Percentiles rank a stretch among this genome's conserved stretches.
Evolutionary conservation across 208 protist genomes (phyloP).

Genomic region (Trypanosoma congolense): DNA sequence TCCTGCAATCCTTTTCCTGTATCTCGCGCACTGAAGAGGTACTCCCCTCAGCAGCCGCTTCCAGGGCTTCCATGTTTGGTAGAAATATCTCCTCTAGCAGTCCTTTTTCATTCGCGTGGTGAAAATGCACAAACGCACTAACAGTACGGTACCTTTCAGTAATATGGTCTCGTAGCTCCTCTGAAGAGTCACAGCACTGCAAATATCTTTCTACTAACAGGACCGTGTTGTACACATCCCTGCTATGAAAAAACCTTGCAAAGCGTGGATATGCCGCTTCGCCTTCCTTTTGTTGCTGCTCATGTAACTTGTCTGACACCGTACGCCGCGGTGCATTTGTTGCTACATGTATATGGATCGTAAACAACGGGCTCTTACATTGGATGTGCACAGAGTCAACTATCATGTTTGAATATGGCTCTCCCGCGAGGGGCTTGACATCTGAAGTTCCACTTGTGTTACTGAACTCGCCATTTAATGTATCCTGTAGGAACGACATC

Average conservation of each 20-base stretch:
- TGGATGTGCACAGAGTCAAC: conserved; percentile 12
- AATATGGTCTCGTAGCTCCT: conserved; percentile 24
- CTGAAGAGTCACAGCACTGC: conserved; percentile 8
- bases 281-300: conserved; percentile 23
- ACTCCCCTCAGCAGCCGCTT: not conserved
- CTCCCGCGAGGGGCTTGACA: not conserved
- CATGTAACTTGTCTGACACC: conserved; percentile 8
- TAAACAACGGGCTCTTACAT: conserved; percentile 32
- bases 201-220: conserved; percentile 38
- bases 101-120: conserved; percentile 49
- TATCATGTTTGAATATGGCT: not conserved
- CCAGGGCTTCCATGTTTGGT: conserved; percentile 26
- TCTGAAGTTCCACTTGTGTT: conserved; percentile 19
- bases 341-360: conserved; percentile 59
- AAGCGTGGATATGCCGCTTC: conserved; percentile 42
- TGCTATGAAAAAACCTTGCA: conserved; percentile 24
- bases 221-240: conserved; percentile 34
- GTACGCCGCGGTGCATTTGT: conserved; percentile 65
- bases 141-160: conserved; percentile 43
- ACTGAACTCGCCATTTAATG: conserved; percentile 26
- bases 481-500: conserved; percentile 46
- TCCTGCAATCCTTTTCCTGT: too few species aligned
- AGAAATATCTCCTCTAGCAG: conserved; percentile 54
- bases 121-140: conserved; percentile 61
- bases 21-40: too few species aligned